Evolutionary conservation across 805 yeast species (phyloP).

Genomic region (Candida easanensis): DNA sequence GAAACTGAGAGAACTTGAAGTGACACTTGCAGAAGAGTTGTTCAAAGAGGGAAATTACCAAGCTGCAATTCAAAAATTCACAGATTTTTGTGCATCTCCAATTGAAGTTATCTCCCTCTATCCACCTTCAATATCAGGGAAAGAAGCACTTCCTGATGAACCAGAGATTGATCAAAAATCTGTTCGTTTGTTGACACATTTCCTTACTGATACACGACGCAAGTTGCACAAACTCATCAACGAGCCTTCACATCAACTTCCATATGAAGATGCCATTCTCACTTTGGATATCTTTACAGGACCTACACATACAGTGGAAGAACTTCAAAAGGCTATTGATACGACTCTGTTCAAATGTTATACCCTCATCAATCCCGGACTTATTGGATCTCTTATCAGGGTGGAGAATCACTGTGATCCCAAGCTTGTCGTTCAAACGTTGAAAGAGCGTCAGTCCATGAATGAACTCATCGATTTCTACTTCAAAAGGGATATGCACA

Average conservation of each 20-base stretch:
- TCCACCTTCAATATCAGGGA: constrained; percentile 36
- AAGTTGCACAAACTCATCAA: constrained; percentile 34
- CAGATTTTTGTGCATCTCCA: constrained; percentile 60
- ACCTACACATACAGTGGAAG: constrained; percentile 29
- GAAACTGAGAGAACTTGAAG: constrained; percentile 42
- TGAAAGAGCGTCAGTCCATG: constrained; percentile 46
- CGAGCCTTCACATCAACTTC: constrained; percentile 10
- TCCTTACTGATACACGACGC: constrained; percentile 48
- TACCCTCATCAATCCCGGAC: constrained; percentile 58
- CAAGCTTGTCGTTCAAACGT: constrained; percentile 52
- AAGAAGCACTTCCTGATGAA: background rate
- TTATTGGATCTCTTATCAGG: constrained; percentile 81
- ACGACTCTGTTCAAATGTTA: constrained; percentile 78
- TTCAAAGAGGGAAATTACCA: constrained; percentile 30
- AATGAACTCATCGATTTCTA: constrained; percentile 79
- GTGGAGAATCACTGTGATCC: constrained; percentile 73
- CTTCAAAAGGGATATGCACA: constrained; percentile 57
- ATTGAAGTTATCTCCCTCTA: constrained; percentile 44
- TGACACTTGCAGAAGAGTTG: constrained; percentile 36
- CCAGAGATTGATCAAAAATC: constrained; percentile 3
- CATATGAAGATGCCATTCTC: constrained; percentile 14
- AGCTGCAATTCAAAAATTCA: constrained; percentile 42
- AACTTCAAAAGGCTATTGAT: constrained; percentile 54
- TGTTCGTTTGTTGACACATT: constrained; percentile 31
- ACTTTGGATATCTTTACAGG: constrained; percentile 21